Evolutionary conservation across 768 basidiomycete species (phyloP), one percentile per base, ranked within the genome.

Genomic region (Trametes villosa): DNA sequence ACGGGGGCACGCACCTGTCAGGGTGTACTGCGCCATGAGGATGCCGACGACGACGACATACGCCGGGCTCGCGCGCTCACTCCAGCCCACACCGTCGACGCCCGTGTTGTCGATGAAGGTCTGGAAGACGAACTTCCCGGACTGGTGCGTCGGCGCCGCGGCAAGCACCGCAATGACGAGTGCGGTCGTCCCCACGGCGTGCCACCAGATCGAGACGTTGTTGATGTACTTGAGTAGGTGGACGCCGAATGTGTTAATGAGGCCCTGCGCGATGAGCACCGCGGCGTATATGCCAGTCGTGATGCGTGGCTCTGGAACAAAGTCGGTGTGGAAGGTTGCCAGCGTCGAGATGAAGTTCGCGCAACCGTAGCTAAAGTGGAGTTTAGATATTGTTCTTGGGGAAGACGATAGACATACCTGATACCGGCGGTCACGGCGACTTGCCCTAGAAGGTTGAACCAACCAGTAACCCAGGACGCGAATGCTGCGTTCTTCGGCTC

Each of bases 401-500:
- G 29, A 15, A 4, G 17, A 2, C 29, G 29, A 15, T 29, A 48
- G 12, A 29, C 6, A n/a, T 27, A 29, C 15, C 26, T 83, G 67
- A 89, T 89, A 4, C 88, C 88, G 1, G 88, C 88, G 0, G 89
- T 91, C 8, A 91, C 85, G 3, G 89, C 89, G 0, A 90, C 89
- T 72, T 91, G 89, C 0, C 88, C 88, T 11, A 89, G 76, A 15
- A 89, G 74, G 68, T 89, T 89, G 73, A 89, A 88, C 86, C 87
- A 88, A 12, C 86, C 89, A 1, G 86, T 87, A 12, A 87, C 78
- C 89, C 89, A 92, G 0, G 88, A 88, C 2, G 87, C 86, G 30
- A 90, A 77, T 0, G 88, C 76, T 4, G 87, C 87, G 36, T 81
- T 72, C 64, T 81, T 65, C 1, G 82, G 83, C 53, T 76, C 76